A percentile compares a stretch with the other conserved stretches of the same genome.
These are phyloP conservation scores for Debaryomyces psychrophilus DNA, from an alignment of 1,139 yeast genomes.

Conservation along the genomic window DNA sequence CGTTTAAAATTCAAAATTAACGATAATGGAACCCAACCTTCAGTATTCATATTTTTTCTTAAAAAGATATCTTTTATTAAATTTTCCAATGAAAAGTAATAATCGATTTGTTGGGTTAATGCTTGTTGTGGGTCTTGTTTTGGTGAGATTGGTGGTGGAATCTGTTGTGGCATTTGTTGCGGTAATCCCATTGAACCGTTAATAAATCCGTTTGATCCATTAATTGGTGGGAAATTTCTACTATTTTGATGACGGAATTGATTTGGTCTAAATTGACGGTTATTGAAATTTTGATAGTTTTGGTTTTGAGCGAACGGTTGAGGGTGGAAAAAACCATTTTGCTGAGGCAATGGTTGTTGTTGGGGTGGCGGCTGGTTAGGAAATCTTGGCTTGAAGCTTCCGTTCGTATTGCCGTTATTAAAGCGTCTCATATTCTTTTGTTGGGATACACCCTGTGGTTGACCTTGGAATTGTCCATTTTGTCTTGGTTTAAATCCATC, in stretches of 20 bases:
- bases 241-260: constrained; percentile 18
- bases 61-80: constrained; percentile 78
- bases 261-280: constrained; percentile 31
- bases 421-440: constrained; percentile 27
- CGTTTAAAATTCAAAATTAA: constrained; percentile 75
- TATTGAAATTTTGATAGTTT: constrained; percentile 25
- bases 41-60: constrained; percentile 74
- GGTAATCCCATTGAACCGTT: constrained; percentile 20
- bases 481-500: constrained; percentile 16
- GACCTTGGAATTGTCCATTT: constrained; percentile 10
- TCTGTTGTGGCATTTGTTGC: constrained; percentile 30
- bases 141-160: constrained; percentile 54
- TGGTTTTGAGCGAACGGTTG: constrained; percentile 30
- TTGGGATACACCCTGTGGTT: constrained; percentile 15
- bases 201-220: constrained; percentile 21
- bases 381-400: constrained; percentile 22
- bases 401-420: constrained; percentile 15
- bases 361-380: constrained; percentile 24
- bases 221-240: constrained; percentile 12
- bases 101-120: constrained; percentile 72
- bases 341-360: constrained; percentile 17
- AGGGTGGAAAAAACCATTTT: constrained; percentile 17
- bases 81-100: constrained; percentile 87
- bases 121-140: constrained; percentile 52
- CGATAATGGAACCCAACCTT: constrained; percentile 70